Evolutionary conservation across 2,329 filamentous ascomycete species (phyloP).

Genomic region (Trichoderma atroviride): DNA sequence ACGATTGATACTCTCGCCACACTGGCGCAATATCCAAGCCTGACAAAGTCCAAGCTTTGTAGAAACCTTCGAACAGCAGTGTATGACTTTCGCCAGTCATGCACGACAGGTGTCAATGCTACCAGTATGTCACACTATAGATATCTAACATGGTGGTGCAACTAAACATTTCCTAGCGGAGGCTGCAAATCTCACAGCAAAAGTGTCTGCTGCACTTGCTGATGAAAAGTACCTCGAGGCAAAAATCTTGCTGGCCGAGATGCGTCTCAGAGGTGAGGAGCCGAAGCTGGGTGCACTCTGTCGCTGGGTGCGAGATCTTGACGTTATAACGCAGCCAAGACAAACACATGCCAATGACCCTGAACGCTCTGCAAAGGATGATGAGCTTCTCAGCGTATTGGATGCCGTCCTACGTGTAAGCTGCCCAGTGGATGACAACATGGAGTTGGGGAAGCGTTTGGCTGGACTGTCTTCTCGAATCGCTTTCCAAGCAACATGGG

Average conservation of each 20-base stretch:
- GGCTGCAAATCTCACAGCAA: constrained; percentile 65
- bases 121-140: constrained; percentile 42
- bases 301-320: constrained; percentile 72
- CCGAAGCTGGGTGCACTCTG: constrained; percentile 70
- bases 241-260: constrained; percentile 66
- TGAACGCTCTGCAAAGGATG: constrained; percentile 49
- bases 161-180: constrained; percentile 37
- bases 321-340: constrained; percentile 63
- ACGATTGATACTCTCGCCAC: constrained; percentile 65
- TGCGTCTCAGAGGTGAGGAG: constrained; percentile 66
- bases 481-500: constrained; percentile 62
- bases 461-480: constrained; percentile 50
- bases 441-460: constrained; percentile 33
- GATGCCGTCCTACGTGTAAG: constrained; percentile 67
- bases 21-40: constrained; percentile 58
- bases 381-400: constrained; percentile 61
- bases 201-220: constrained; percentile 65
- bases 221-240: constrained; percentile 69
- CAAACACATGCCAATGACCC: constrained; percentile 39
- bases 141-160: not conserved
- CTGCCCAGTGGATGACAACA: constrained; percentile 59
- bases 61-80: constrained; percentile 67
- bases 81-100: constrained; percentile 69
- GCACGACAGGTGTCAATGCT: constrained; percentile 66
- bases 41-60: constrained; percentile 71